A percentile compares a stretch with the other conserved stretches of the same genome.
phyloP scores from a whole-genome alignment of 2,329 filamentous ascomycete species.

The Phaeoacremonium minimum region DNA sequence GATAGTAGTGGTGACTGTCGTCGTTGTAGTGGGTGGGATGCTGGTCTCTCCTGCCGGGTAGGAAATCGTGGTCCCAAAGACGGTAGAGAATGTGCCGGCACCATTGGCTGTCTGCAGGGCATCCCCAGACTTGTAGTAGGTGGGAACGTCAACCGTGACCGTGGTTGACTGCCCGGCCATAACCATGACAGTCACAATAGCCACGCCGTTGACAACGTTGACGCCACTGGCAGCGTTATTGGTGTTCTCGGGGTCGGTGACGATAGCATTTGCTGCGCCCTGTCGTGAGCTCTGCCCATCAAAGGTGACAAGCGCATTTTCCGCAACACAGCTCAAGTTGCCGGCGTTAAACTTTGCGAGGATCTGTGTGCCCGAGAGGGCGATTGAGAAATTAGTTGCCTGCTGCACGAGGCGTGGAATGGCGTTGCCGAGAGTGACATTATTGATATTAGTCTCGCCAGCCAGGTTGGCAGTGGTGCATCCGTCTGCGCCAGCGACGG shows the following conservation, averaged over 20 bases:
- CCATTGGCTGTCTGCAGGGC: slow-evolving; percentile 11
- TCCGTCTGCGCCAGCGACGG: slow-evolving; percentile 37
- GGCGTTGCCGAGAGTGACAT: slow-evolving; percentile 77
- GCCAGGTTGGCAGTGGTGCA: slow-evolving; percentile 48
- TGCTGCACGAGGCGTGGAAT: slow-evolving; percentile 70
- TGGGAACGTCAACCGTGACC: slow-evolving; percentile 24
- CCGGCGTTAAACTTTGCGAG: slow-evolving; percentile 71
- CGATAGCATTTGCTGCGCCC: slow-evolving; percentile 20
- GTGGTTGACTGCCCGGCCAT: slow-evolving; percentile 21
- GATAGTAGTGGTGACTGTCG: slow-evolving; percentile 12
- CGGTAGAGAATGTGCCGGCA: slow-evolving; percentile 22
- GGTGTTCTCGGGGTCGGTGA: slow-evolving; percentile 14
- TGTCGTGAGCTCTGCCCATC: slow-evolving; percentile 47
- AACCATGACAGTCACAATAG: slow-evolving; percentile 25
- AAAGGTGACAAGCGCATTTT: slow-evolving; percentile 88
- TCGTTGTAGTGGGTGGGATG: slow-evolving; percentile 13
- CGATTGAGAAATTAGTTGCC: slow-evolving; percentile 69
- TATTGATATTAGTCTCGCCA: slow-evolving; percentile 37
- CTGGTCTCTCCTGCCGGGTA: slow-evolving; percentile 7
- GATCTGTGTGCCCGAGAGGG: slow-evolving; percentile 65
- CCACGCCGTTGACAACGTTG: slow-evolving; percentile 16
- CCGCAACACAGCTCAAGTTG: slow-evolving; percentile 74
- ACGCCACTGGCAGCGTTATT: slow-evolving; percentile 11
- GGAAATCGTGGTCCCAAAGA: slow-evolving; percentile 24
- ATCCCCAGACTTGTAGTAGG: slow-evolving; percentile 10